These are phyloP conservation scores for Hapsidospora chrysogenum DNA, from an alignment of 495 filamentous ascomycete species.

Conservation along the genomic window DNA sequence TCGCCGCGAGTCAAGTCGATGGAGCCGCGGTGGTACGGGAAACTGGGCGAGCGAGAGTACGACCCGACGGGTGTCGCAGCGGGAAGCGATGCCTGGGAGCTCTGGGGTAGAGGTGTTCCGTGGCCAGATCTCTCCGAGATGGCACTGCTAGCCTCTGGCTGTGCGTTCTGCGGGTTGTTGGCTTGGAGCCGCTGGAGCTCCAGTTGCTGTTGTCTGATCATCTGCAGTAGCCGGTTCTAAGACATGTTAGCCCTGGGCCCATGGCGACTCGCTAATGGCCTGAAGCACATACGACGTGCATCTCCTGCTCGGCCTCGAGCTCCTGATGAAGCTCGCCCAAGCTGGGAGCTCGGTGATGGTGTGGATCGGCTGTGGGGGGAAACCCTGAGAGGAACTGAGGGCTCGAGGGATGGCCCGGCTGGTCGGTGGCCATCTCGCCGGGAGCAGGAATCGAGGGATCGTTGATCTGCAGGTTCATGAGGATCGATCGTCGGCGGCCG, in stretches of 20 bases:
- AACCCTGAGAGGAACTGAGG: slow-evolving; percentile 40
- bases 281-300: slow-evolving; percentile 54
- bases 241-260: too few relatives aligned
- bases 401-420: slow-evolving; percentile 25
- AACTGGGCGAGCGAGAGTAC: slow-evolving; percentile 33
- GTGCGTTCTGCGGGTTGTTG: slow-evolving; percentile 23
- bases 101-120: slow-evolving; percentile 26
- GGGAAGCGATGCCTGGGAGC: slow-evolving; percentile 10
- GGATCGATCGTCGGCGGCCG: slow-evolving; percentile 48
- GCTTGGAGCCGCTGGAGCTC: slow-evolving; percentile 55
- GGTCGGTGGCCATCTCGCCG: slow-evolving; percentile 42
- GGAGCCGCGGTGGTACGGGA: slow-evolving; percentile 36
- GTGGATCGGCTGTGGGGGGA: slow-evolving; percentile 39
- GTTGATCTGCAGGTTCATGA: slow-evolving; percentile 59
- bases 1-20: slow-evolving; percentile 38
- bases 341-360: slow-evolving; percentile 53
- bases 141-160: slow-evolving; percentile 49
- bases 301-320: slow-evolving; percentile 88
- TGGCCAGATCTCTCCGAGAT: slow-evolving; percentile 49
- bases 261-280: background rate
- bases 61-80: slow-evolving; percentile 7
- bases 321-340: slow-evolving; percentile 93
- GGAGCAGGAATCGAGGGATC: slow-evolving; percentile 44
- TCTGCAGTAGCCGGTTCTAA: slow-evolving; percentile 76
- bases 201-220: slow-evolving; percentile 76